Evolutionary conservation across 345 rosid genomes (phyloP).

Genomic region (Brassica cretica): DNA sequence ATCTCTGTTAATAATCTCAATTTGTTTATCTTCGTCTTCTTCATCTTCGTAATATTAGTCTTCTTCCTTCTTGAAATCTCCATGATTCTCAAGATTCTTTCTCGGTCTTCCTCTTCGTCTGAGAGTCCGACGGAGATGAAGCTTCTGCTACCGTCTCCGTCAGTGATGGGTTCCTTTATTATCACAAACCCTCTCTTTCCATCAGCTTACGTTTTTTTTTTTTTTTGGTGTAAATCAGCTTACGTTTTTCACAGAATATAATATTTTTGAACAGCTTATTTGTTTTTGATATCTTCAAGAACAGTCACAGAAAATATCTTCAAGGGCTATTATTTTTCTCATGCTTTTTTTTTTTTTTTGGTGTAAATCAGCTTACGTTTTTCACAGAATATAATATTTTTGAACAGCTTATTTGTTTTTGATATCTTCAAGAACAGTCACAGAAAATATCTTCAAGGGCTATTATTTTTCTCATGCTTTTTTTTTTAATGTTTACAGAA

Average conservation of each 20-base stretch:
- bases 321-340: background rate
- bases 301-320: background rate
- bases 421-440: background rate
- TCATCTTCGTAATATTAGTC: slow-evolving; percentile 29
- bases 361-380: slow-evolving; percentile 28
- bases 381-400: background rate
- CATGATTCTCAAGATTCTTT: slow-evolving; percentile 50
- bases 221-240: slow-evolving; percentile 27
- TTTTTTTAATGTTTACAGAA: background rate
- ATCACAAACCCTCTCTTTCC: slow-evolving; percentile 75
- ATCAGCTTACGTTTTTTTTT: slow-evolving; percentile 26
- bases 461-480: background rate
- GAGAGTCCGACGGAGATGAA: slow-evolving; percentile 39
- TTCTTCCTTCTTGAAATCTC: slow-evolving; percentile 41
- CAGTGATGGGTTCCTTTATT: slow-evolving; percentile 64
- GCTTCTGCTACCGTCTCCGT: slow-evolving; percentile 55
- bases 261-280: slow-evolving; percentile 1
- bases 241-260: background rate
- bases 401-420: slow-evolving; percentile 15
- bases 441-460: background rate
- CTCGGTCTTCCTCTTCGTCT: slow-evolving; percentile 78
- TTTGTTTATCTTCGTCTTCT: slow-evolving; percentile 11
- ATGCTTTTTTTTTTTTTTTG: background rate
- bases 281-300: slow-evolving; percentile 16
- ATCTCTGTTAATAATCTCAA: slow-evolving; percentile 29